Percentiles rank a stretch among this genome's conserved stretches.
Conservation (phyloP, 2,329 filamentous ascomycete genomes). For the Eutypa lata region DNA sequence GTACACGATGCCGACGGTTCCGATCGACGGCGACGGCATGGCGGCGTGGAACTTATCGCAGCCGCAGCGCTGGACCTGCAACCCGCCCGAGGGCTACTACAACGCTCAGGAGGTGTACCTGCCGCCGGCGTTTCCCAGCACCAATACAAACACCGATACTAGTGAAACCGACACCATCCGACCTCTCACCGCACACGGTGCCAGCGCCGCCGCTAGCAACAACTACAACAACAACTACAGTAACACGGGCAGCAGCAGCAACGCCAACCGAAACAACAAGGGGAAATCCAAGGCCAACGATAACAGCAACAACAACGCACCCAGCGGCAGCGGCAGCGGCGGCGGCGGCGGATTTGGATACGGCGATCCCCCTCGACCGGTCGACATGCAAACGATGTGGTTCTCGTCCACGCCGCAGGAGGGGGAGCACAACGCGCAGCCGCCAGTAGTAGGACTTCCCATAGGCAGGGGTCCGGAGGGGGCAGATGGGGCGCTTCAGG, state of each 20-base stretch:
- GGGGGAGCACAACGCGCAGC: not conserved
- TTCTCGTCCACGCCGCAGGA: not conserved
- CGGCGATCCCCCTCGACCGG: no score
- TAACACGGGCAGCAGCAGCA: not conserved
- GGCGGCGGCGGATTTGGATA: not conserved
- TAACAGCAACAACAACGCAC: not conserved
- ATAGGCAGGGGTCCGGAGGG: no score
- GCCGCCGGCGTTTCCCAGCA: no score
- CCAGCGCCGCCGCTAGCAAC: not conserved
- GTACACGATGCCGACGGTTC: no score
- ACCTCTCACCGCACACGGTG: not conserved
- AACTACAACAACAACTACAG: not conserved
- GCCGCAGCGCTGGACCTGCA: no score
- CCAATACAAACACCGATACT: not conserved
- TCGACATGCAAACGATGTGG: no score
- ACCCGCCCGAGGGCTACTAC: no score
- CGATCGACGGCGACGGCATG: no score
- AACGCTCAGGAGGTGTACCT: no score
- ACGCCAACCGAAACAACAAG: not conserved
- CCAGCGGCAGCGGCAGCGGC: not conserved
- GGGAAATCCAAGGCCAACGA: not conserved
- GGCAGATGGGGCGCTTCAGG: no score
- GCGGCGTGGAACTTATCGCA: no score
- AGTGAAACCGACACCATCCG: not conserved
- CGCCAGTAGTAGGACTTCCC: not conserved